phyloP scores from a whole-genome alignment of 2,329 filamentous ascomycete genomes.

The Hymenoscyphus albidus region DNA sequence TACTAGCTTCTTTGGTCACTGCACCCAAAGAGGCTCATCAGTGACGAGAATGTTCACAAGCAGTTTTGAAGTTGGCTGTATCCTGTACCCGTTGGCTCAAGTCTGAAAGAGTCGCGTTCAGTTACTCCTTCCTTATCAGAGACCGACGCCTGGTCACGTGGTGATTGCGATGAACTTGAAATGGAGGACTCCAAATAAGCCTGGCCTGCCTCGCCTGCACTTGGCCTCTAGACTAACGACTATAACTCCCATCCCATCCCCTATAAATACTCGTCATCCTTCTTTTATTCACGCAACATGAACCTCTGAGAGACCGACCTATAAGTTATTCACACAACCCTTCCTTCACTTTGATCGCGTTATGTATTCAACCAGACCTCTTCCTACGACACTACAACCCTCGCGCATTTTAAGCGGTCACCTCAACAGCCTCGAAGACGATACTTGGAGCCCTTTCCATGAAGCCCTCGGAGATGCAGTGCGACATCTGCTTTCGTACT shows the following conservation, averaged over 20 bases:
- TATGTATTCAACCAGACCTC: not conserved
- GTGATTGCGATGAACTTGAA: not conserved
- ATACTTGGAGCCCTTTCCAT: constrained; percentile 3
- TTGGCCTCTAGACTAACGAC: not conserved
- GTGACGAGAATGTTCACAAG: not conserved
- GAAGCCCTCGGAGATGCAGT: constrained; percentile 51
- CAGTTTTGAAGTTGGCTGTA: too few relatives aligned
- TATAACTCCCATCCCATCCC: not conserved
- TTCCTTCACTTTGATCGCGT: not conserved
- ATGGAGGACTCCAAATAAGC: constrained; percentile 2
- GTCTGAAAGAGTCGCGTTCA: not conserved
- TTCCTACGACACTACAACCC: constrained; percentile 3
- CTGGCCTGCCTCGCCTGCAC: not conserved
- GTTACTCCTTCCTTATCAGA: not conserved
- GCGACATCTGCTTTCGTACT: constrained; percentile 60
- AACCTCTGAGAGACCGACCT: not conserved
- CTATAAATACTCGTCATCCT: constrained; percentile 11
- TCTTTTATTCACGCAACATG: not conserved
- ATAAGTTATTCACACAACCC: not conserved
- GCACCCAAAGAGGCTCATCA: not conserved
- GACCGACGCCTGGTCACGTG: constrained; percentile 5
- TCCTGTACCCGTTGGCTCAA: too few relatives aligned
- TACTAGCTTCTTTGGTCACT: not conserved
- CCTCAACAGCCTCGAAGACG: not conserved
- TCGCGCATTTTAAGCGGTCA: not conserved